Conservation (phyloP, 2,329 filamentous ascomycete genomes). For the Aspergillus japonicus region DNA sequence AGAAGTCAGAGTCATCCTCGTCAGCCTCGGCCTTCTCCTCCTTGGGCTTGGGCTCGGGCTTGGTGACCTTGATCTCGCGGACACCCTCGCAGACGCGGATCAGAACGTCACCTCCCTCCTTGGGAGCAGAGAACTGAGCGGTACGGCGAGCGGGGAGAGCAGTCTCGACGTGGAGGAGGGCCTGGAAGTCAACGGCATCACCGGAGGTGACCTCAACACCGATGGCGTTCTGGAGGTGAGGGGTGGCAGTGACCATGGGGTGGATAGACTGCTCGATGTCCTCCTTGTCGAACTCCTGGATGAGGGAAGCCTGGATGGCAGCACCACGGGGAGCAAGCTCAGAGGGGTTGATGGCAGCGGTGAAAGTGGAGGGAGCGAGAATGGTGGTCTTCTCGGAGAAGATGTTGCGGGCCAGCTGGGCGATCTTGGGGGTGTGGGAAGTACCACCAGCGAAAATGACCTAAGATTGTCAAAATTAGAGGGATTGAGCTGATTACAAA, state of each 20-base stretch:
- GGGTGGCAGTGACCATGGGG: slow-evolving; percentile 88
- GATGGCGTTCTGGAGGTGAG: slow-evolving; percentile 84
- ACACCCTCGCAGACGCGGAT: slow-evolving; percentile 85
- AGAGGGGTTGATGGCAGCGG: slow-evolving; percentile 84
- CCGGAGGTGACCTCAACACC: slow-evolving; percentile 72
- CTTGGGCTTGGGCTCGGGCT: slow-evolving; percentile 76
- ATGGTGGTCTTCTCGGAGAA: slow-evolving; percentile 80
- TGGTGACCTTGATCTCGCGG: slow-evolving; percentile 89
- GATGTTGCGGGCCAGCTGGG: slow-evolving; percentile 71
- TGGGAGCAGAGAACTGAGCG: slow-evolving; percentile 72
- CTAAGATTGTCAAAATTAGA: slow-evolving; percentile 23
- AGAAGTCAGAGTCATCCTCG: slow-evolving; percentile 62
- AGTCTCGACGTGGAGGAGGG: slow-evolving; percentile 81
- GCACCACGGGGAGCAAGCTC: slow-evolving; percentile 87
- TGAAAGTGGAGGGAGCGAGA: slow-evolving; percentile 75
- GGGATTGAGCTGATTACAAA: not conserved
- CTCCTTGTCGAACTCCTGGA: slow-evolving; percentile 88
- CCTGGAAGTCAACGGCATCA: slow-evolving; percentile 68
- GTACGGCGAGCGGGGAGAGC: slow-evolving; percentile 85
- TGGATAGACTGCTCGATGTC: slow-evolving; percentile 97
- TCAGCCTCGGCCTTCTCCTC: slow-evolving; percentile 55
- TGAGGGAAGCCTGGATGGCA: slow-evolving; percentile 89
- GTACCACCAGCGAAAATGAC: slow-evolving; percentile 90
- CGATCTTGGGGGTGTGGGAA: slow-evolving; percentile 90
- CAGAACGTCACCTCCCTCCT: slow-evolving; percentile 81